Percentiles rank a stretch among this genome's conserved stretches.
phyloP scores from a whole-genome alignment of 257 asterid genomes.

The Rubia yunnanensis region DNA sequence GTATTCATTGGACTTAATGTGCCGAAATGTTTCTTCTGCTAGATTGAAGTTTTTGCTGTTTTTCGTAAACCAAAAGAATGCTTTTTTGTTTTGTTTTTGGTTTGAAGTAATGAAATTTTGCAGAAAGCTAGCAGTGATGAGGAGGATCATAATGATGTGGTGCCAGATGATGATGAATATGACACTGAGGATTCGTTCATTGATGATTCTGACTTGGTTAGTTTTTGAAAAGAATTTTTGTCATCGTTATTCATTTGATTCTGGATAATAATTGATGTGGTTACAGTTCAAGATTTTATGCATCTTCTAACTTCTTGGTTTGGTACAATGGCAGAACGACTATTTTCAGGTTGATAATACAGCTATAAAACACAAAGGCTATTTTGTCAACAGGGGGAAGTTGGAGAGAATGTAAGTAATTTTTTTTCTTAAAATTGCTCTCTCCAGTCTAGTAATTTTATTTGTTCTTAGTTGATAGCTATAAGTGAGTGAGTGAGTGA shows the following conservation, averaged over 20 bases:
- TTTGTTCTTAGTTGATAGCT: not conserved
- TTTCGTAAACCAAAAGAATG: not conserved
- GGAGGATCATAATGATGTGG: slow-evolving; percentile 72
- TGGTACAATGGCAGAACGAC: slow-evolving; percentile 61
- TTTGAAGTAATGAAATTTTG: slow-evolving; percentile 23
- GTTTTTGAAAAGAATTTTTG: slow-evolving; percentile 7
- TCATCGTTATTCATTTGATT: not conserved
- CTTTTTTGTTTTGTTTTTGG: not conserved
- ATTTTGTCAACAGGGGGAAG: slow-evolving; percentile 86
- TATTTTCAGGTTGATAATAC: slow-evolving; percentile 93
- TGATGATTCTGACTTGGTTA: slow-evolving; percentile 89
- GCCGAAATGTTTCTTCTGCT: not conserved
- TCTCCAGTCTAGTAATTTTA: not conserved
- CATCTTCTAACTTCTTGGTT: not conserved
- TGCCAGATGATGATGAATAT: slow-evolving; percentile 92
- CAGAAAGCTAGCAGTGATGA: slow-evolving; percentile 89
- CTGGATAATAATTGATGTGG: not conserved
- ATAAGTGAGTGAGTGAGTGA: no score
- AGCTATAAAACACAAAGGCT: slow-evolving; percentile 80
- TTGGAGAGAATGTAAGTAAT: slow-evolving; percentile 81
- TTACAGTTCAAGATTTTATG: not conserved
- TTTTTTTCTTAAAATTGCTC: not conserved
- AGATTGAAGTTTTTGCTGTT: not conserved
- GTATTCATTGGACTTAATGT: not conserved
- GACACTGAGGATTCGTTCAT: slow-evolving; percentile 96